Base-by-base conservation (phyloP, 2,329 filamentous ascomycete species). In the Xylariaceae sp. region DNA sequence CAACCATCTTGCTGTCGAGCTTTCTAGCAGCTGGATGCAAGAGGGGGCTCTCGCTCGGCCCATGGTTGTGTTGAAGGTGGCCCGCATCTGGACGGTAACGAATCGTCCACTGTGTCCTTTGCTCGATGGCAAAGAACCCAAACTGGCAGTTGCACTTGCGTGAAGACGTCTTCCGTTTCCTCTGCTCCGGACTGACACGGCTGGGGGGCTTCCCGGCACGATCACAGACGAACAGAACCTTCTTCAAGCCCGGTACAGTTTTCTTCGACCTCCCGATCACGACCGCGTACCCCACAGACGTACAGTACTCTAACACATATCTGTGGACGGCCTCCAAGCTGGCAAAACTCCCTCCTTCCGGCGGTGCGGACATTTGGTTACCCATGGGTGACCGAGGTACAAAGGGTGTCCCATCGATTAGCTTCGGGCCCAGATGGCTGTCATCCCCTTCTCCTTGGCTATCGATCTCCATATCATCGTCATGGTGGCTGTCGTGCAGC, bases 221-320 rank as follows among this genome's bases (percentile, higher is more conserved):
- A 48, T 81, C 77, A 49, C 77, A 81, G 13, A 80, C 77, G 40
- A 81, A 76, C 9, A 81, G 62, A 11, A 81, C 77, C 55, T 81
- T 81, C 51, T 80, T 81, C 41, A 81, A 49, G 1, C 77, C 77
- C 5, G 76, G 72, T 2, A 80, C 76, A 2, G 75, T 78, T 60
- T 80, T 80, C 53, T 81, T 81, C 0, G 77, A 80, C 22, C 77
- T 65, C 2, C 77, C 77, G 51, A 81, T 81, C 39, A 81, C 77
- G 32, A 80, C 77, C 6, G 77, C 77, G 52, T 80, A 81, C 29
- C 77, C 77, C 27, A 80, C 76, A 12, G 75, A 77, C 0, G 76
- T 77, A 49, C 76, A 80, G 49, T 80, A 80, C n/a, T 67, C 61
- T 37, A 80, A 58, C 13, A 80, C 76, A 19, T 72, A 72, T 50